Conservation (phyloP, 768 basidiomycete species). For the Mycena vulgaris region DNA sequence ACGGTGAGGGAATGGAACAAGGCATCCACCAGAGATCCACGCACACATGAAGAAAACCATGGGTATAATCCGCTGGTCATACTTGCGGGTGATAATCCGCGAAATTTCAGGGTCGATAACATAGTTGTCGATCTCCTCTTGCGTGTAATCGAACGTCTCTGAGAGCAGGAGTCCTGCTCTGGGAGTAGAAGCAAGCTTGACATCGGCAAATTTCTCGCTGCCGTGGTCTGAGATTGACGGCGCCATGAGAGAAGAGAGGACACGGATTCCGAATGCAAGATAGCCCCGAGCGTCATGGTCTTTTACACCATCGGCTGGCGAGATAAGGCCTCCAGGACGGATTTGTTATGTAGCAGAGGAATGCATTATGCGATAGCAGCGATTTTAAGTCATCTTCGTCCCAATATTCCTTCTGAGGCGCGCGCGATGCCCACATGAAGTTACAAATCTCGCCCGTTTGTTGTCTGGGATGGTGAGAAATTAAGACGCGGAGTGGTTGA, state of each 20-base stretch:
- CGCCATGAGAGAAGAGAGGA: neutral
- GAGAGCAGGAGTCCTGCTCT: neutral
- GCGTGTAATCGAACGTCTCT: conserved; percentile 4
- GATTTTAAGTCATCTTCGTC: no score
- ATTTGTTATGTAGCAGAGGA: no score
- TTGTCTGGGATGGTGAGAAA: no score
- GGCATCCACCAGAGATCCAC: neutral
- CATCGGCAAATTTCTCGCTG: neutral
- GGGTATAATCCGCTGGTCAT: conserved; percentile 4
- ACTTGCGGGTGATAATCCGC: conserved; percentile 1
- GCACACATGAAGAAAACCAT: conserved; percentile 18
- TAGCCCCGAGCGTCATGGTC: neutral
- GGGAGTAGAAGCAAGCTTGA: neutral
- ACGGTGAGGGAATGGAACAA: neutral
- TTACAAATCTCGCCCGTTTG: no score
- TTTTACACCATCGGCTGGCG: neutral
- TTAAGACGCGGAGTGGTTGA: no score
- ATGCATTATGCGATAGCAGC: neutral
- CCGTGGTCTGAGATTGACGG: neutral
- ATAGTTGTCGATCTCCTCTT: neutral
- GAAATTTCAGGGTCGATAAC: conserved; percentile 7
- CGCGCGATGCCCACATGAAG: no score
- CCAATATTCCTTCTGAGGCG: no score
- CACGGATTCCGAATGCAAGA: neutral
- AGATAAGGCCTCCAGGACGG: no score